phyloP scores from a whole-genome alignment of 768 basidiomycete species.

The Suillus fuscotomentosus region DNA sequence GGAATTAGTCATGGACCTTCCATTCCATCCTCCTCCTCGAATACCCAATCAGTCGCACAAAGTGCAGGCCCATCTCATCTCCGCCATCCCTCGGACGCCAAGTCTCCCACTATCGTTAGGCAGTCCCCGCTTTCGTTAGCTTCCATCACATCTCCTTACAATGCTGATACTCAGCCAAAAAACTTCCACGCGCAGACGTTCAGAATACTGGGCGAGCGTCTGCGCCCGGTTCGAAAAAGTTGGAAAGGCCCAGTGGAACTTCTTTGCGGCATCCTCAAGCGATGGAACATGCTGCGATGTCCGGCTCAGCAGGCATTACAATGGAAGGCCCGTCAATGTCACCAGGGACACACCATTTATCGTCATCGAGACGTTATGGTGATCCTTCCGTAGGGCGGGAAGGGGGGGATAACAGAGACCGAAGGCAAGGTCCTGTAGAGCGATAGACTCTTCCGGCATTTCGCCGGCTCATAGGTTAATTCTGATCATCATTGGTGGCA shows the following conservation, averaged over 20 bases:
- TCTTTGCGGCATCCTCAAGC: conserved; percentile 37
- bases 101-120: conserved; percentile 31
- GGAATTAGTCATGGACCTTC: conserved; percentile 21
- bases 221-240: conserved; percentile 52
- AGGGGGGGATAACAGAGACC: conserved; percentile 30
- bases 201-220: conserved; percentile 70
- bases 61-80: conserved; percentile 20
- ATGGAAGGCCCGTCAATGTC: conserved; percentile 28
- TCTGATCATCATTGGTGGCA: conserved; percentile 10
- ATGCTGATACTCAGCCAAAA: conserved; percentile 54
- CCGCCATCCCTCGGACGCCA: conserved; percentile 29
- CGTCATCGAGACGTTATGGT: conserved; percentile 33
- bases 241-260: conserved; percentile 34
- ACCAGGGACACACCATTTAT: conserved; percentile 34
- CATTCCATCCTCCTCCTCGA: conserved; percentile 16
- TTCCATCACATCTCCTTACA: conserved; percentile 42
- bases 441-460: conserved; percentile 18
- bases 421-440: conserved; percentile 27
- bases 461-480: conserved; percentile 5
- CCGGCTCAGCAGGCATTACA: conserved; percentile 23
- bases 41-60: conserved; percentile 15
- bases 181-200: conserved; percentile 79
- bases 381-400: conserved; percentile 38
- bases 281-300: conserved; percentile 22
- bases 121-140: conserved; percentile 40